Conservation (phyloP, 176 grass and related monocot genomes). For the Bonia amplexicaulis region DNA sequence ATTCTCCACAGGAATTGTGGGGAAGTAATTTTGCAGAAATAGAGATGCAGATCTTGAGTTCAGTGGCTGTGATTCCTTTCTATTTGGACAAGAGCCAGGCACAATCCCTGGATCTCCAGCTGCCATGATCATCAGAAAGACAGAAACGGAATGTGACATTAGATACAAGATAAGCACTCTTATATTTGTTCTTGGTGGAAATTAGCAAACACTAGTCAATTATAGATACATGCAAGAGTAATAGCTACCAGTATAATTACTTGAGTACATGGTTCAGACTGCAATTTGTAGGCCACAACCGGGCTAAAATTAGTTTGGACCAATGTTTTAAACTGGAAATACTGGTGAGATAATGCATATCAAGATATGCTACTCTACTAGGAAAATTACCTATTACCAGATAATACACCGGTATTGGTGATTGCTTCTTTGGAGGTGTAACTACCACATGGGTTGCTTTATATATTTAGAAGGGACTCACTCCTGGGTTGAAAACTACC, state of each 20-base stretch:
- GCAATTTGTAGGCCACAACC: not conserved
- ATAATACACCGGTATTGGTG: not conserved
- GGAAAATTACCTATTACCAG: not conserved
- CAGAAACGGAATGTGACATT: slow-evolving; percentile 2
- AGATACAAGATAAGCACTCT: not conserved
- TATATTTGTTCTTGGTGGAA: not conserved
- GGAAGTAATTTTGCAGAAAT: slow-evolving; percentile 92
- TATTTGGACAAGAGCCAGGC: slow-evolving; percentile 77
- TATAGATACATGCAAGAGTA: not conserved
- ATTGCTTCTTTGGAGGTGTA: not conserved
- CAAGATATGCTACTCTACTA: not conserved
- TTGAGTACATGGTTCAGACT: not conserved
- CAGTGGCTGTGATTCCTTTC: slow-evolving; percentile 88
- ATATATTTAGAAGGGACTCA: not conserved
- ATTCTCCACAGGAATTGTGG: slow-evolving; percentile 69
- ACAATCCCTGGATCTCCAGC: slow-evolving; percentile 92
- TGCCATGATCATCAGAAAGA: slow-evolving; percentile 41
- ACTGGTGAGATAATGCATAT: not conserved
- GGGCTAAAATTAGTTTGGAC: not conserved
- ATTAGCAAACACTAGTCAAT: not conserved
- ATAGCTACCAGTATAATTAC: slow-evolving; percentile 7
- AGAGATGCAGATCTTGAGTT: slow-evolving; percentile 80
- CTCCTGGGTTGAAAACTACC: not conserved
- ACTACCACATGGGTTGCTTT: not conserved
- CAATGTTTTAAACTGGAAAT: not conserved